Percentiles rank a stretch among this genome's conserved stretches.
Evolutionary conservation across 163 green algal species (phyloP).

Genomic region (Volvox carteri): DNA sequence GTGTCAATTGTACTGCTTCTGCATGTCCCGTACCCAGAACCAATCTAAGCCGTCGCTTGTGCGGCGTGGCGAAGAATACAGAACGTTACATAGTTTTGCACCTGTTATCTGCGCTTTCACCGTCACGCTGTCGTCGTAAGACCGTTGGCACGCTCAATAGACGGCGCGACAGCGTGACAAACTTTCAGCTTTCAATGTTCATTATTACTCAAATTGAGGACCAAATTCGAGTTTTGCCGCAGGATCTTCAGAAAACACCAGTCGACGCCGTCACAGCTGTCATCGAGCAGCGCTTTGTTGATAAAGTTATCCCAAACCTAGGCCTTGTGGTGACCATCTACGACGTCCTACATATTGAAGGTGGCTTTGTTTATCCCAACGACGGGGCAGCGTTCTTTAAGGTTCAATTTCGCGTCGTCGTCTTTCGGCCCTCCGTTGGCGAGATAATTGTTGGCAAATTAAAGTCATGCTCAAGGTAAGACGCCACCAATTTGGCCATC

Average conservation of each 20-base stretch:
- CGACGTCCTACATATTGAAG: conserved; percentile 88
- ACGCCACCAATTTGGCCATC: background rate
- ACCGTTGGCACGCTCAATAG: background rate
- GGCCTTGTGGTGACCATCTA: conserved; percentile 94
- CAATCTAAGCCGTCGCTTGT: no score
- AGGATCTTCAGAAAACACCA: conserved; percentile 78
- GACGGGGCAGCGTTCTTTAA: conserved; percentile 87
- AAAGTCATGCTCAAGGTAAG: conserved; percentile 74
- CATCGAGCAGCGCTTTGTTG: conserved; percentile 84
- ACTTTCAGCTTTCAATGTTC: conserved; percentile 82
- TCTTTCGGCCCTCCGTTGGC: conserved; percentile 92
- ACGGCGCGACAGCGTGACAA: background rate
- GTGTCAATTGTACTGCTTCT: no score
- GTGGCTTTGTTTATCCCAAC: conserved; percentile 89
- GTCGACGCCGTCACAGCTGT: conserved; percentile 81
- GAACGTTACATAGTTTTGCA: no score
- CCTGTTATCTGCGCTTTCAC: no score
- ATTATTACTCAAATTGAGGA: conserved; percentile 83
- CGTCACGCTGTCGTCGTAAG: no score
- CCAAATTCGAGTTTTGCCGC: conserved; percentile 83
- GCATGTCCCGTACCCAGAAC: no score
- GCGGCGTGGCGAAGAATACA: no score
- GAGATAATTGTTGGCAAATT: conserved; percentile 93
- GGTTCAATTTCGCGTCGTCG: conserved; percentile 87
- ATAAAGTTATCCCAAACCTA: conserved; percentile 87